Conservation (phyloP, 768 basidiomycete species). For the Xerocomellus chrysenteron region DNA sequence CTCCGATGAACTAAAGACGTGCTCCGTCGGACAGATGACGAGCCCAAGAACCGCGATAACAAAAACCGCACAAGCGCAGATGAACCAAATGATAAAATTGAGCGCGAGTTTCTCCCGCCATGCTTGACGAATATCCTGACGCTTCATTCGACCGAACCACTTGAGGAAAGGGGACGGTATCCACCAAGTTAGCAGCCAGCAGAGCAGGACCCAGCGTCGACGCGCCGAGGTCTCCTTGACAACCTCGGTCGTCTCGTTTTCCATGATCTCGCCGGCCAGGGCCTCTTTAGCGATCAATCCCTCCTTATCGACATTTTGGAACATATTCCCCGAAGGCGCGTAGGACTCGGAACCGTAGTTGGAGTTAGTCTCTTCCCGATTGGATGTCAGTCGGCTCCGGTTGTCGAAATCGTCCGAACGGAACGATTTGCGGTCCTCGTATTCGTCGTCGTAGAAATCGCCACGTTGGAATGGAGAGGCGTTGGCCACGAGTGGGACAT, state of each 20-base stretch:
- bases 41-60: conserved; percentile 86
- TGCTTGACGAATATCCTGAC: conserved; percentile 88
- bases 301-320: conserved; percentile 77
- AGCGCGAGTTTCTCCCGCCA: conserved; percentile 97
- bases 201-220: conserved; percentile 82
- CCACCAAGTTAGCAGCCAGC: conserved; percentile 93
- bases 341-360: conserved; percentile 92
- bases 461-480: conserved; percentile 81
- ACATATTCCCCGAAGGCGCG: conserved; percentile 95
- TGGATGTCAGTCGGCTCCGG: conserved; percentile 72
- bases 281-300: conserved; percentile 77
- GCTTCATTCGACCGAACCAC: conserved; percentile 88
- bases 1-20: conserved; percentile 82
- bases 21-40: conserved; percentile 92
- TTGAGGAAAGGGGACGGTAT: conserved; percentile 69
- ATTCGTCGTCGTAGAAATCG: conserved; percentile 75
- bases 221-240: conserved; percentile 80
- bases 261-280: conserved; percentile 79
- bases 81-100: conserved; percentile 94
- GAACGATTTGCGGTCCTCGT: conserved; percentile 71
- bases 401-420: conserved; percentile 79
- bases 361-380: conserved; percentile 74
- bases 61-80: conserved; percentile 86
- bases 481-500: conserved; percentile 79
- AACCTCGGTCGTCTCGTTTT: conserved; percentile 86